Percentiles rank a stretch among this genome's conserved stretches.
phyloP scores from a whole-genome alignment of 768 basidiomycete genomes.

The Boletus fagicola region DNA sequence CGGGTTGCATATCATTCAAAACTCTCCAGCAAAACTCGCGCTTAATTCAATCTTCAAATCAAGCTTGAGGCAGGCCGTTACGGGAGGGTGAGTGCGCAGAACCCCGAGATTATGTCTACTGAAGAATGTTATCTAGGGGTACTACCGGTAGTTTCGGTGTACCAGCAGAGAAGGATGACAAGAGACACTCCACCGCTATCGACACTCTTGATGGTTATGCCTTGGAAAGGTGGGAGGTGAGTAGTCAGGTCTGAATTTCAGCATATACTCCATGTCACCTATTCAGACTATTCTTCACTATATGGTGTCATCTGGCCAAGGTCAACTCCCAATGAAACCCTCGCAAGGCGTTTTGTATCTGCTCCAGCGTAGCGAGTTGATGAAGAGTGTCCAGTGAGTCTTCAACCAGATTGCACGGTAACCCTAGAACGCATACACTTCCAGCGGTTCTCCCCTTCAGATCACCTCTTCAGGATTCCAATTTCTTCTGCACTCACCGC shows the following conservation, averaged over 20 bases:
- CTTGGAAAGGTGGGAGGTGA: slow-evolving; percentile 87
- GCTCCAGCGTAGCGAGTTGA: slow-evolving; percentile 80
- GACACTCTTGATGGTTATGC: slow-evolving; percentile 78
- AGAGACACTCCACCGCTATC: slow-evolving; percentile 49
- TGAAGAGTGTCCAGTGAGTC: slow-evolving; percentile 68
- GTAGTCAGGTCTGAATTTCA: slow-evolving; percentile 15
- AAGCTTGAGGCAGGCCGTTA: slow-evolving; percentile 78
- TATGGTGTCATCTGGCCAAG: slow-evolving; percentile 92
- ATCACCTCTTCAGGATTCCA: slow-evolving; percentile 97
- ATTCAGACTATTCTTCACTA: slow-evolving; percentile 90
- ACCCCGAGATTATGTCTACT: slow-evolving; percentile 2
- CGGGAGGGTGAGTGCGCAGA: slow-evolving; percentile 66
- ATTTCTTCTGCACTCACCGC: slow-evolving; percentile 91
- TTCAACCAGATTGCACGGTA: background rate
- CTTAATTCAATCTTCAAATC: slow-evolving; percentile 77
- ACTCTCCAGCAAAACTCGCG: slow-evolving; percentile 55
- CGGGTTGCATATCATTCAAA: slow-evolving; percentile 67
- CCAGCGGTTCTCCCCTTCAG: slow-evolving; percentile 56
- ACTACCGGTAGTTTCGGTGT: slow-evolving; percentile 82
- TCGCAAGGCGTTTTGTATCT: slow-evolving; percentile 83
- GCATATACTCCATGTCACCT: background rate
- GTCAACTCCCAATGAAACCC: slow-evolving; percentile 71
- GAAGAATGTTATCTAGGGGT: slow-evolving; percentile 46
- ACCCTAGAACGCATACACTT: background rate
- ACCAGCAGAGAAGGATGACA: slow-evolving; percentile 64